Base-by-base conservation (phyloP, 2,329 filamentous ascomycete species). In the Xenoacremonium recifei region DNA sequence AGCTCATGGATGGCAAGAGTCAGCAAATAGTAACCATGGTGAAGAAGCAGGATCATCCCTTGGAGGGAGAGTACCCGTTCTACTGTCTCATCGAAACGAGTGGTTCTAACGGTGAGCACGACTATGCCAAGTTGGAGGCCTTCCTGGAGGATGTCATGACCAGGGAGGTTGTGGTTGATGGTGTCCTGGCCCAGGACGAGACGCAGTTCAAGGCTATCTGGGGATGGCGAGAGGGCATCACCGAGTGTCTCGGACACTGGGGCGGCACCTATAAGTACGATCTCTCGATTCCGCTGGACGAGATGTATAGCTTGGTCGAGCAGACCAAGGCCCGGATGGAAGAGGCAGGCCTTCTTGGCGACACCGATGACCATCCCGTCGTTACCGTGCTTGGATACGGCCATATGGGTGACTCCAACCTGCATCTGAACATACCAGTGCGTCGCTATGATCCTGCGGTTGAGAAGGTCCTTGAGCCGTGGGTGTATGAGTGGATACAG, bases 241-340 rank as follows among this genome's bases (percentile, higher is more conserved):
- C 91, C 1, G 93, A 99, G 70, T 84, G 85, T 34, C 74, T 95
- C 19, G 88, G 88, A 48, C 90, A 96, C 65, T 89, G 87, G 69
- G 95, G 93, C 44, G 93, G 91, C 33, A 91, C 93, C 7, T 99
- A 99, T 79, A 99, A 99, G 71, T 99, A 99, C 65, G 93, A 99
- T 61, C 77, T 99, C 21, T 97, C 93, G 6, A 96, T 99, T 52
- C 93, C 93, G 2, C 77, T 99, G 20, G 69, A 79, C 11, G 85
- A 96, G 53, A 81, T 99, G 58, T 99, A 99, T 70, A 74, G 80
- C 54, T 75, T 99, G 21, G 93, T 99, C 21, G 87, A 93, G 51
- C 93, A 97, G 55, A 86, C 84, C 17, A 79, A 85, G 49, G 81
- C 80, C 39, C 82, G 84, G 39, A 77, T 99, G 51, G 75, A 77